Evolutionary conservation across 345 rosid species (phyloP).

Genomic region (Nephelium lappaceum): DNA sequence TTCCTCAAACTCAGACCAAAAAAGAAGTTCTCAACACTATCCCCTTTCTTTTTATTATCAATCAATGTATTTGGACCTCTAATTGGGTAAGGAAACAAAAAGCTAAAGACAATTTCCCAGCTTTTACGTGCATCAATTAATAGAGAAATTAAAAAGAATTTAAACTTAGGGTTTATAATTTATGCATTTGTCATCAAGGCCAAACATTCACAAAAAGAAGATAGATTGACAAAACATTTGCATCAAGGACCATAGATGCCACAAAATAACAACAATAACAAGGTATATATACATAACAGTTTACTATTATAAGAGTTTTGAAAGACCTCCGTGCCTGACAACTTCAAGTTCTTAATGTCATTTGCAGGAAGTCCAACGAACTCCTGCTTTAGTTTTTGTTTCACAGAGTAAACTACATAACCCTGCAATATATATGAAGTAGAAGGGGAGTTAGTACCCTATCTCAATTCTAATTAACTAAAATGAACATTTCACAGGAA

Average conservation of each 20-base stretch:
- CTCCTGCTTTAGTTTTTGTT: slow-evolving; percentile 77
- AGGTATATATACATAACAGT: neutral
- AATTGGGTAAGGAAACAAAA: neutral
- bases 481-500: neutral
- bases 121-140: neutral
- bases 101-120: neutral
- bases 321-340: slow-evolving; percentile 82
- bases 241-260: neutral
- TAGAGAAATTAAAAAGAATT: neutral
- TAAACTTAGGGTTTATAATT: neutral
- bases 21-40: neutral
- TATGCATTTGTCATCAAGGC: neutral
- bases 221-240: neutral
- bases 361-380: slow-evolving; percentile 67
- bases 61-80: neutral
- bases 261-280: too few species aligned
- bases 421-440: slow-evolving; percentile 54
- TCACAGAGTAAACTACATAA: slow-evolving; percentile 75
- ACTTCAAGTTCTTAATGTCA: slow-evolving; percentile 81
- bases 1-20: neutral
- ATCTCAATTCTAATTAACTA: neutral
- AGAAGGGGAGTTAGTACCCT: slow-evolving; percentile 2
- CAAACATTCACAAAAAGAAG: neutral
- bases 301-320: slow-evolving; percentile 14
- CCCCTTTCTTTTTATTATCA: neutral